phyloP scores from a whole-genome alignment of 1,284 basidiomycete species.

The Cryptococcus amylolentus region DNA sequence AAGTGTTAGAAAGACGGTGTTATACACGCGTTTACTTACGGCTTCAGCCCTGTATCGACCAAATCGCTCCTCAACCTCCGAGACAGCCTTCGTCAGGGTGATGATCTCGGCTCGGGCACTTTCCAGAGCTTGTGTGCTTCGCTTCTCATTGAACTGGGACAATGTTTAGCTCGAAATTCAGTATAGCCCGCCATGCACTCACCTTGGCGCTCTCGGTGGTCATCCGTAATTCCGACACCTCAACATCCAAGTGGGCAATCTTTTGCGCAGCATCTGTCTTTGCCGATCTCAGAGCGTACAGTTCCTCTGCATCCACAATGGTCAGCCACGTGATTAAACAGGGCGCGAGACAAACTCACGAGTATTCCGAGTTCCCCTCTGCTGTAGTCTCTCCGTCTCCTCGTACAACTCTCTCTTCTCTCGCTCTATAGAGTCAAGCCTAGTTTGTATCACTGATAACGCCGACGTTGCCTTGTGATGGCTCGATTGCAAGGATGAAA shows the following conservation, averaged over 20 bases:
- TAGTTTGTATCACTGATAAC: slow-evolving; percentile 34
- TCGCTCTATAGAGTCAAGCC: slow-evolving; percentile 37
- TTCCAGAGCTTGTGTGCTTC: slow-evolving; percentile 34
- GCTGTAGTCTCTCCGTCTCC: slow-evolving; percentile 38
- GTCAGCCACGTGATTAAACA: background rate
- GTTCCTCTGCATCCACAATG: slow-evolving; percentile 31
- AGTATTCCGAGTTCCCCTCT: slow-evolving; percentile 26
- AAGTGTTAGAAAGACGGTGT: background rate
- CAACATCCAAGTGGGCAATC: slow-evolving; percentile 77
- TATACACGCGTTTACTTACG: slow-evolving; percentile 18
- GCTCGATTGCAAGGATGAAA: slow-evolving; percentile 35
- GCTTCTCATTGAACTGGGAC: slow-evolving; percentile 41
- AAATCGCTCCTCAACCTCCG: slow-evolving; percentile 42
- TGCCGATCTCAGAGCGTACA: slow-evolving; percentile 37
- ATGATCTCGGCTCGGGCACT: slow-evolving; percentile 39
- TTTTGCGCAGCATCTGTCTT: slow-evolving; percentile 53
- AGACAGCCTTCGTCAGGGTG: slow-evolving; percentile 30
- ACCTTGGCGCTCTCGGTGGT: slow-evolving; percentile 46
- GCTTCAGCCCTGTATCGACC: slow-evolving; percentile 39
- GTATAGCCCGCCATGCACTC: background rate
- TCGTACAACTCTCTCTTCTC: slow-evolving; percentile 45
- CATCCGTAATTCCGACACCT: slow-evolving; percentile 83
- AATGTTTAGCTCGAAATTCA: background rate
- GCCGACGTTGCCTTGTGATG: slow-evolving; percentile 32
- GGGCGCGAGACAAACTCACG: slow-evolving; percentile 22